Base-by-base conservation (phyloP, 768 basidiomycete species). In the Tylopilus rubrobrunneus region DNA sequence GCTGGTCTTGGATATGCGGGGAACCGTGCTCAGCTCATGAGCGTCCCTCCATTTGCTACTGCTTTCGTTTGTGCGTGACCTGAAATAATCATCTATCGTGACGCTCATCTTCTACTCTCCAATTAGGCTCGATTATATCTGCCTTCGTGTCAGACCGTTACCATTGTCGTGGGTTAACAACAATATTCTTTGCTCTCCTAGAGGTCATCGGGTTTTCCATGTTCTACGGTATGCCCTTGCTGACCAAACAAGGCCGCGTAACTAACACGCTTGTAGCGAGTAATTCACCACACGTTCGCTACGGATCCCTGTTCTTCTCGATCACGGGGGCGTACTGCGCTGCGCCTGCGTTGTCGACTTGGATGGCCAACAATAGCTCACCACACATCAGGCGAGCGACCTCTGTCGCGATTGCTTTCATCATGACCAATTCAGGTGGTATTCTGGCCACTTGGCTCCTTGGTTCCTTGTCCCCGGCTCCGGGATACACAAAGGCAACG, bases 371-470 rank as follows among this genome's bases (percentile, higher is more conserved):
- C 67, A 86, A 85, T 69, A 73, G 79, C 7, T 71, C 78, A 7
- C 84, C 84, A 0, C 74, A 82, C 56, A 67, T 75, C 41, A 73
- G 82, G 28, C 77, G 84, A 17, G 85, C 83, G 1, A 83, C 83
- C 1, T 72, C 78, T 33, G 73, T 85, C 48, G 83, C 83, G 17
- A 73, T 84, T 25, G 76, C 76, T 1, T 80, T 82, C 56, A 79
- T 80, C 58, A 74, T 79, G 73, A 79, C 79, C 23, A 85, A 84
- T 61, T 70, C 75, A 0, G 82, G 83, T 11, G 82, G 82, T 2
- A 83, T 86, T 45, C 76, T 85, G 33, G 74, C 77, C 1, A 85
- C 81, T 0, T 85, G 83, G 83, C 74, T 83, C 9, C 64, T 84
- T 29, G 82, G 81, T 11, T 57, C 66, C 4, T 63, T 84, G 14